Base-by-base conservation (phyloP, 1,139 yeast genomes). In the Suhomyces anneliseae region DNA sequence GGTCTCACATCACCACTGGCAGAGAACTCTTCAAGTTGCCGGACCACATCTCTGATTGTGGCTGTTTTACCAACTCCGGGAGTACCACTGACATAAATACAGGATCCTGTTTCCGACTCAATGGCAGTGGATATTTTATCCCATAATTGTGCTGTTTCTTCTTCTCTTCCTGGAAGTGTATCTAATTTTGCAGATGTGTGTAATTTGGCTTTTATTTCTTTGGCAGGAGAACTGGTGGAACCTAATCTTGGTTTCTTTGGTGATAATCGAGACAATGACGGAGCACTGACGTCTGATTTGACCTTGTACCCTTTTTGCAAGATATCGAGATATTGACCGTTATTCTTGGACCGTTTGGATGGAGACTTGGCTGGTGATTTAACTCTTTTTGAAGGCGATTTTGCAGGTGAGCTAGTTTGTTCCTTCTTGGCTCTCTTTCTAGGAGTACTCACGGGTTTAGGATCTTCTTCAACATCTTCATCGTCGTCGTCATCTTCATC, bases 61-160 rank as follows among this genome's bases (percentile, higher is more conserved):
- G 96, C 95, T 0, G 99, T 93, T 63, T 93, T 93, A 11, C 99
- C 99, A 5, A 95, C 92, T 9, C 99, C 99, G 0, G 99, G 99
- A 0, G 97, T 90, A 2, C 99, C 99, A 65, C 97, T 89, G 7
- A 93, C 83, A 60, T 92, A 93, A 7, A 93, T 69, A 58, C 97
- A 89, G 15, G 93, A 81, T 0, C 99, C 98, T 1, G 86, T 79
- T 39, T 81, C 81, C 14, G 85, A 79, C 45, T 78, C 77, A 33
- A 93, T 81, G 1, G 97, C 90, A 43, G 83, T 76, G 57, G 90
- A 93, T n/a, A 93, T 65, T 42, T 83, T 82, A 45, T 81, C 65
- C 61, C 83, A 87, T 8, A 93, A 71, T 47, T 85, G 79, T n/a
- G 85, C 79, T 62, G 87, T 90, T 62, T 93, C 97, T 34, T 81